Conservation (phyloP, 306 rosid genomes). For the Heteromeles arbutifolia region DNA sequence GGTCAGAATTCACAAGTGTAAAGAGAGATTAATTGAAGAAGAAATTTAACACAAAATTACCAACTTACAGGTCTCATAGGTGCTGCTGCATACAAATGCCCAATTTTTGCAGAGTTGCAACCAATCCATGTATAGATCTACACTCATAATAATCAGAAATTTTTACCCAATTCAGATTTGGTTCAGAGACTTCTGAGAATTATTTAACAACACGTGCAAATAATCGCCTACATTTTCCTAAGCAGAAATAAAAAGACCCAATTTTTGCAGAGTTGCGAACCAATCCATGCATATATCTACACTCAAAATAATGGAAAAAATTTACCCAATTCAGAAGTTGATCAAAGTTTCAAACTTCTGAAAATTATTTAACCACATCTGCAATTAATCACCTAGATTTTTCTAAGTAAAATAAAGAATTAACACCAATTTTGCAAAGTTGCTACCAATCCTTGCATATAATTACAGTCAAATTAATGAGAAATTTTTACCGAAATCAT, state of each 20-base stretch:
- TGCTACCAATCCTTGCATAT: too few species aligned
- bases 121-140: constrained; percentile 59
- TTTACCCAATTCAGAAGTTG: neutral
- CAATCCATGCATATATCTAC: constrained; percentile 54
- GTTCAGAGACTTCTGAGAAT: neutral
- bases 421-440: neutral
- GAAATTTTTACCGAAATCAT: too few species aligned
- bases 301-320: neutral
- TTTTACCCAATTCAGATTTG: neutral
- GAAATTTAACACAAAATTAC: neutral
- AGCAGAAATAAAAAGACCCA: constrained; percentile 16
- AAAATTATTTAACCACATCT: neutral
- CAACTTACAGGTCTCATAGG: constrained; percentile 62
- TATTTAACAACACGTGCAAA: neutral
- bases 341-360: neutral
- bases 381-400: neutral
- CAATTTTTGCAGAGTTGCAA: constrained; percentile 71
- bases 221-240: too few species aligned
- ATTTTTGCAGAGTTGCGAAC: constrained; percentile 65
- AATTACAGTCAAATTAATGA: too few species aligned
- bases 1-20: neutral
- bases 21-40: neutral
- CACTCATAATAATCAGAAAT: neutral
- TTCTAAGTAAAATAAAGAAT: neutral
- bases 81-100: constrained; percentile 80